Evolutionary conservation across 164 flowering plant species (phyloP).

Genomic region (Vitis amurensis): DNA sequence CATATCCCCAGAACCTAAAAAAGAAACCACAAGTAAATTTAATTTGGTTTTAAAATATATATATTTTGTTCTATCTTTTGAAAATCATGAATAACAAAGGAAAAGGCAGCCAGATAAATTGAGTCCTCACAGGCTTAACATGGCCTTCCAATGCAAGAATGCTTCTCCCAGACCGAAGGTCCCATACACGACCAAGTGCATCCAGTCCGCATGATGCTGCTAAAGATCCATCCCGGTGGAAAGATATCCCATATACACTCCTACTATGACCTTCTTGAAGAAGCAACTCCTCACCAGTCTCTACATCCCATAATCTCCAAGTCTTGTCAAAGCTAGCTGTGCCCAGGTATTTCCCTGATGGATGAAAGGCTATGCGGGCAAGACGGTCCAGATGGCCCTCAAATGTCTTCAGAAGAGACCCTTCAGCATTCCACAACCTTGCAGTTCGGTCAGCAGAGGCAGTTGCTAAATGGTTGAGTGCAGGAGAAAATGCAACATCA

Average conservation of each 20-base stretch:
- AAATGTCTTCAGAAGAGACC: conserved; percentile 61
- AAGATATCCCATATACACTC: conserved; percentile 80
- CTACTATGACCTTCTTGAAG: conserved; percentile 99
- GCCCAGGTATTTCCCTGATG: conserved; percentile 91
- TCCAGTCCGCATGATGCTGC: conserved; percentile 94
- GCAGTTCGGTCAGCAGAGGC: conserved; percentile 98
- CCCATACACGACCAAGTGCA: conserved; percentile 97
- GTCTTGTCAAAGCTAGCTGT: conserved; percentile 98
- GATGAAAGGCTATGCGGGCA: conserved; percentile 91
- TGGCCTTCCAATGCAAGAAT: conserved; percentile 94
- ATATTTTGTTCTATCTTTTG: too few relatives aligned
- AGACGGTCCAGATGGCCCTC: conserved; percentile 94
- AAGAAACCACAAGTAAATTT: conserved; percentile 6
- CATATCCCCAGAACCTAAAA: conserved; percentile 72
- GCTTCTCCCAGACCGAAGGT: conserved; percentile 91
- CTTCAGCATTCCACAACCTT: conserved; percentile 81
- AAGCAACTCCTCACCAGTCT: conserved; percentile 84
- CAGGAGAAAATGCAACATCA: conserved; percentile 92
- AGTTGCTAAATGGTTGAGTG: conserved; percentile 63
- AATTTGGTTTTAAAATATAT: not conserved
- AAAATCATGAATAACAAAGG: not conserved
- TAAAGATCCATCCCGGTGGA: conserved; percentile 92
- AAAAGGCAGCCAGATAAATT: not conserved
- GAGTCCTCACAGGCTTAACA: conserved; percentile 74
- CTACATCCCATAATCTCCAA: conserved; percentile 95